Evolutionary conservation across 495 filamentous ascomycete genomes (phyloP), one percentile per base, ranked within the genome.

Genomic region (Penicillium goetzii): DNA sequence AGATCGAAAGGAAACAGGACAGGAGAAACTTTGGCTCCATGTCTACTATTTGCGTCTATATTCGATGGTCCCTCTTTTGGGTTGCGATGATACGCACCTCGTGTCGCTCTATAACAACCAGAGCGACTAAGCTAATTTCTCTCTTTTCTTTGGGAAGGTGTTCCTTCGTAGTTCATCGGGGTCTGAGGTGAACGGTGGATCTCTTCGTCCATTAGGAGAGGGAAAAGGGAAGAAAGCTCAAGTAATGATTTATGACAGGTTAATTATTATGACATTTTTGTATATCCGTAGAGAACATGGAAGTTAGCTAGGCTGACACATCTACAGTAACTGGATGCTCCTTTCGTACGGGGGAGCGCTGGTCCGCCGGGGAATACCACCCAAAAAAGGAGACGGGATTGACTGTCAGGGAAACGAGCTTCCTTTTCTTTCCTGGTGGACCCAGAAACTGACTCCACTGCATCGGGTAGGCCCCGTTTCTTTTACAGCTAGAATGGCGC

Each of bases 401-500:
- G 36, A 55, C 32, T 47, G 25, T 58, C 36, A 55, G 58, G 51
- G 51, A 34, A 65, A 58, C 63, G 56, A 68, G 67, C 68, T 68
- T 73, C 70, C 65, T 64, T 62, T 71, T 62, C 52, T 19, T 53
- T 60, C 60, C 36, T 62, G 63, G 67, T 68, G 70, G 65, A 56
- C 21, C 64, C 59, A 30, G 33, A 40, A 57, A 61, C 65, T 45
- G 53, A 38, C 45, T 49, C 63, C 64, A 56, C 52, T 49, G 40
- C 54, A n/a, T 64, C 61, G 64, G 61, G 65, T 62, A 68, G 61
- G 55, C 62, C 56, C 60, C 66, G 60, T 72, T 64, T 68, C 53
- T 45, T 54, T 68, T 72, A 69, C 71, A 65, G 63, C 71, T 72
- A 72, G 71, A 73, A 73, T 36, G 53, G 45, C 66, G 65, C 69